Percentiles rank a stretch among this genome's conserved stretches.
These are phyloP conservation scores for Mycena maculata DNA, from an alignment of 768 basidiomycete genomes.

Conservation along the genomic window DNA sequence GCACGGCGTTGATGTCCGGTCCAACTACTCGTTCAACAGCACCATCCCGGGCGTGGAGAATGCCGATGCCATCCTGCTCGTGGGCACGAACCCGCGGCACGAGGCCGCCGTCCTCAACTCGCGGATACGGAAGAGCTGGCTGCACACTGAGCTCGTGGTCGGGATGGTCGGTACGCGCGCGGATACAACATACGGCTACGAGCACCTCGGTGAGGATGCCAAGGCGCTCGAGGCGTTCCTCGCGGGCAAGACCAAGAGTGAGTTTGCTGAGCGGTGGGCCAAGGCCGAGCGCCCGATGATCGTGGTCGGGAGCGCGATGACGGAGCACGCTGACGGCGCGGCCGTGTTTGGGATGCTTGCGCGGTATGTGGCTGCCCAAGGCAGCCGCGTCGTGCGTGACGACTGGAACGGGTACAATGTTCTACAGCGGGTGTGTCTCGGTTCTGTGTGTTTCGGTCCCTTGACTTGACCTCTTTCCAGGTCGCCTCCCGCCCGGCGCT, in stretches of 20 bases:
- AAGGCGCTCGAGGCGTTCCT: slow-evolving; percentile 83
- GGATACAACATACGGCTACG: slow-evolving; percentile 94
- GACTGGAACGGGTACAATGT: slow-evolving; percentile 97
- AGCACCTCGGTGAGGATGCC: slow-evolving; percentile 83
- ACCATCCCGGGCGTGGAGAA: slow-evolving; percentile 91
- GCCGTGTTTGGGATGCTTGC: slow-evolving; percentile 82
- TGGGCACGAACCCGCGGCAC: slow-evolving; percentile 97
- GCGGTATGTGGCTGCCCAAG: slow-evolving; percentile 84
- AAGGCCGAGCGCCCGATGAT: slow-evolving; percentile 91
- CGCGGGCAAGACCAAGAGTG: slow-evolving; percentile 69
- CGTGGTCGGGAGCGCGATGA: slow-evolving; percentile 89
- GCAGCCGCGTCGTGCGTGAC: slow-evolving; percentile 78
- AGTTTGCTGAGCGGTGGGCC: slow-evolving; percentile 84
- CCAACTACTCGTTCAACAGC: slow-evolving; percentile 96
- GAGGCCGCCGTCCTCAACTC: slow-evolving; percentile 98
- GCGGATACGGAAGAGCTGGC: slow-evolving; percentile 94
- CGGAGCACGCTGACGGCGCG: slow-evolving; percentile 87
- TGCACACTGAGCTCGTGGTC: slow-evolving; percentile 87
- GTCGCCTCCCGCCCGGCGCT: slow-evolving; percentile 92
- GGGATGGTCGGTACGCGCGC: slow-evolving; percentile 92
- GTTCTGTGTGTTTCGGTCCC: slow-evolving; percentile 5
- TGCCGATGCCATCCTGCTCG: slow-evolving; percentile 91
- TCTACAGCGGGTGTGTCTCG: slow-evolving; percentile 82
- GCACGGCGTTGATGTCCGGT: slow-evolving; percentile 89
- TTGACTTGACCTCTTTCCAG: slow-evolving; percentile 51